Evolutionary conservation across 2,329 filamentous ascomycete species (phyloP).

Genomic region (Tympanopsis confertula): DNA sequence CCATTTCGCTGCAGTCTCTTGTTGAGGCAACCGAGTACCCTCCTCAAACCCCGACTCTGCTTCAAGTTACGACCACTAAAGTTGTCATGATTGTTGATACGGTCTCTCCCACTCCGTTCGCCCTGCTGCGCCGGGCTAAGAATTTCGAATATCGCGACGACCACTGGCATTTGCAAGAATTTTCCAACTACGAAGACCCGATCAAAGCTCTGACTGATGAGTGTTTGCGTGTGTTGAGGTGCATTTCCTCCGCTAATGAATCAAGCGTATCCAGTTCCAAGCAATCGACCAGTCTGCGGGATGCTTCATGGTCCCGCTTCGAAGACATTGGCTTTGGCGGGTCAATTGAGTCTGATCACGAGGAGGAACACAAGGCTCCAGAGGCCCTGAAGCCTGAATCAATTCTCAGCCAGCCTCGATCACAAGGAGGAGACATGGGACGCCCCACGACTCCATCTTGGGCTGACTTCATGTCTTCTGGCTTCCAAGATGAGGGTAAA

Average conservation of each 20-base stretch:
- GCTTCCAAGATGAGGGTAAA: conserved; percentile 72
- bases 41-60: conserved; percentile 62
- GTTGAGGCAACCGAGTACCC: conserved; percentile 91
- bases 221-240: conserved; percentile 78
- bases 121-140: conserved; percentile 77
- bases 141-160: conserved; percentile 92
- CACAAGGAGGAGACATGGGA: conserved; percentile 53
- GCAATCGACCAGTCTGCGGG: conserved; percentile 60
- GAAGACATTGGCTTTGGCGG: conserved; percentile 87
- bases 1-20: conserved; percentile 81
- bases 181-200: conserved; percentile 81
- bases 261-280: conserved; percentile 63
- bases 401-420: conserved; percentile 56
- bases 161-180: conserved; percentile 72
- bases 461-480: conserved; percentile 93
- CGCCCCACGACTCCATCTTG: conserved; percentile 92
- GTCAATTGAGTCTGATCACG: conserved; percentile 41
- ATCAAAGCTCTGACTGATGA: conserved; percentile 82
- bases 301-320: conserved; percentile 93
- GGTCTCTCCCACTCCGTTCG: conserved; percentile 88
- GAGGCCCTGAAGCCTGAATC: conserved; percentile 25
- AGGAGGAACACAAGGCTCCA: conserved; percentile 43
- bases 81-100: conserved; percentile 95
- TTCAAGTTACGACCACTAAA: conserved; percentile 68
- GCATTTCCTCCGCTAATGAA: conserved; percentile 81